These are phyloP conservation scores for Paxillus involutus DNA, from an alignment of 768 basidiomycete species.

Conservation along the genomic window DNA sequence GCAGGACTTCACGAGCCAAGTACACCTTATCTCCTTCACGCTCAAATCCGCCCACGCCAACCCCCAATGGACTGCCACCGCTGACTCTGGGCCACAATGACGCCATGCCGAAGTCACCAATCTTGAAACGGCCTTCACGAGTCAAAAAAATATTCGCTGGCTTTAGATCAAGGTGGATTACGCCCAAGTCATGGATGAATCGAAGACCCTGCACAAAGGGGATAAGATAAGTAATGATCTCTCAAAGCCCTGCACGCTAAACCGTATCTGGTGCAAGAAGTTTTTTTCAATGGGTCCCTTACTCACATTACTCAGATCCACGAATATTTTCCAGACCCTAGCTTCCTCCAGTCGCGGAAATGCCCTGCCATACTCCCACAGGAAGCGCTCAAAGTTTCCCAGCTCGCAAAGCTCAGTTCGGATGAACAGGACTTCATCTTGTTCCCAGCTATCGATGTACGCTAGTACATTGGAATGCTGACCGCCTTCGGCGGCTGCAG, in stretches of 20 bases:
- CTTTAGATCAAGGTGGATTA: constrained; percentile 96
- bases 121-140: constrained; percentile 83
- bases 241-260: constrained; percentile 16
- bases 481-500: constrained; percentile 25
- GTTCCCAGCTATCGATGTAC: constrained; percentile 96
- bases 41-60: constrained; percentile 61
- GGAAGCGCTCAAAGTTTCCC: constrained; percentile 88
- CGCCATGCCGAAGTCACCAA: constrained; percentile 99
- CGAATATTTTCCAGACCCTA: constrained; percentile 93
- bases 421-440: constrained; percentile 84
- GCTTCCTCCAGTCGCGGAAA: constrained; percentile 89
- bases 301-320: constrained; percentile 86
- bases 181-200: constrained; percentile 86
- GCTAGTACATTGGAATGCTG: constrained; percentile 80
- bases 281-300: neutral
- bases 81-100: constrained; percentile 77
- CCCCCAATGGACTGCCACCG: constrained; percentile 37
- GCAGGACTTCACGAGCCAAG: constrained; percentile 92
- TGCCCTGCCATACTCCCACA: constrained; percentile 85
- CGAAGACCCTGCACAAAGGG: constrained; percentile 61
- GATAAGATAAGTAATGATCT: constrained; percentile 28
- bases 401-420: constrained; percentile 93
- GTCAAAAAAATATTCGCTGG: constrained; percentile 97
- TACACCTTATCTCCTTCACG: constrained; percentile 97
- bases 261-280: constrained; percentile 16